phyloP scores from a whole-genome alignment of 2,329 filamentous ascomycete genomes.

The Colletotrichum tropicicola region DNA sequence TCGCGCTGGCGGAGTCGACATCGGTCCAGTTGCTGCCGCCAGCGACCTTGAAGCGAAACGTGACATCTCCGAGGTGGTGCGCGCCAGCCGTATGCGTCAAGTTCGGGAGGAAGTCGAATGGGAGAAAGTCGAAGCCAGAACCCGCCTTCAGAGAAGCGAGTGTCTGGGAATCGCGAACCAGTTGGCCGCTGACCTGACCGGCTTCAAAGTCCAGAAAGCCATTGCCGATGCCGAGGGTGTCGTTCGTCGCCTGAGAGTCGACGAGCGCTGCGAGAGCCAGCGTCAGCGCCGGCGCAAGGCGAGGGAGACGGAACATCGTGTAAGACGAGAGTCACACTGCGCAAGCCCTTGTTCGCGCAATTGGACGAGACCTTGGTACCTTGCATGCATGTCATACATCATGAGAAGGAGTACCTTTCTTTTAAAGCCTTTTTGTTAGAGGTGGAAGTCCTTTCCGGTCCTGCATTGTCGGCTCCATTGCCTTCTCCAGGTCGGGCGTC shows the following conservation, averaged over 20 bases:
- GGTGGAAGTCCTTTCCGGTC: background rate
- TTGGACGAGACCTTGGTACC: background rate
- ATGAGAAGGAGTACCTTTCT: background rate
- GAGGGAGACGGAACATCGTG: background rate
- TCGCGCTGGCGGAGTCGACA: constrained; percentile 54
- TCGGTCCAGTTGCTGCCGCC: constrained; percentile 51
- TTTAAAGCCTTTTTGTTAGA: background rate
- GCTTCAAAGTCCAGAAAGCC: constrained; percentile 13
- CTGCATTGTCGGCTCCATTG: background rate
- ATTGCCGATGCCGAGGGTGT: background rate
- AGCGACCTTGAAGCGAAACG: constrained; percentile 59
- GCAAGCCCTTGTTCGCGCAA: background rate
- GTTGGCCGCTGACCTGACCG: constrained; percentile 15
- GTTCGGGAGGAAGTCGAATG: constrained; percentile 56
- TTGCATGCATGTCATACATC: background rate
- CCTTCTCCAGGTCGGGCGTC: background rate
- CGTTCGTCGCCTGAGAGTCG: background rate
- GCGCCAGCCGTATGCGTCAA: constrained; percentile 59
- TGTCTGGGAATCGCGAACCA: constrained; percentile 47
- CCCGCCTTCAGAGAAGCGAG: constrained; percentile 54
- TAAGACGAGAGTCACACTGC: background rate
- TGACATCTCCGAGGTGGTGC: constrained; percentile 68
- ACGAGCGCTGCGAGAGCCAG: background rate
- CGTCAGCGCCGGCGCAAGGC: constrained; percentile 3
- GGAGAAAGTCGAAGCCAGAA: constrained; percentile 62